Percentiles rank a stretch among this genome's conserved stretches.
Conservation (phyloP, 2,329 filamentous ascomycete genomes). For the Apiospora malaysiana region DNA sequence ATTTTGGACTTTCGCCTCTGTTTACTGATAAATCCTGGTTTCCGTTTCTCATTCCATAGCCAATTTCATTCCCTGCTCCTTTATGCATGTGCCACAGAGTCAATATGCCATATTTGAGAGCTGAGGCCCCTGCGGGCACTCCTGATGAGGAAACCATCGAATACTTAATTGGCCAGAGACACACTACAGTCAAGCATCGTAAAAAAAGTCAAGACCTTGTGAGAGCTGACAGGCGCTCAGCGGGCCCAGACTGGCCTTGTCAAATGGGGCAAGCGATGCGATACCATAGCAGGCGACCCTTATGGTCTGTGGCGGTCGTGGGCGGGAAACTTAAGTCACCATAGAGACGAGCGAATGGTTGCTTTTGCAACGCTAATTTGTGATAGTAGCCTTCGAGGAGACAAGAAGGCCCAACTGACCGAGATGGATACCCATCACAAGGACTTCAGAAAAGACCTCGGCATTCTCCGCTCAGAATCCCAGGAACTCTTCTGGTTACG, state of each 20-base stretch:
- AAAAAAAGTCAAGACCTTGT: slow-evolving; percentile 12
- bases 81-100: too few species aligned
- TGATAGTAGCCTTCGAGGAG: background rate
- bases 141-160: slow-evolving; percentile 25
- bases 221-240: slow-evolving; percentile 1
- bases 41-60: too few species aligned
- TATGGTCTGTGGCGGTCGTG: slow-evolving; percentile 23
- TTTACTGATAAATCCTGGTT: too few species aligned
- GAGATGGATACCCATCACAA: background rate
- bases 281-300: slow-evolving; percentile 22
- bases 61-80: too few species aligned
- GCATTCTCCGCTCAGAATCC: background rate
- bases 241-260: slow-evolving; percentile 11
- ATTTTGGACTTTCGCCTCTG: too few species aligned
- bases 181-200: background rate
- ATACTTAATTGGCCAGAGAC: slow-evolving; percentile 19
- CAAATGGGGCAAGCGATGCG: slow-evolving; percentile 11
- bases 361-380: too few species aligned
- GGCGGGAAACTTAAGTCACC: slow-evolving; percentile 24
- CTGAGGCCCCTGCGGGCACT: slow-evolving; percentile 19
- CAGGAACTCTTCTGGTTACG: background rate
- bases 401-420: background rate
- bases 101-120: slow-evolving; percentile 19
- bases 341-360: slow-evolving; percentile 20
- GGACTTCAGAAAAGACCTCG: background rate